Percentiles rank a stretch among this genome's conserved stretches.
Evolutionary conservation across 805 yeast genomes (phyloP).

Genomic region (Trichomonascus vanleenenianus): DNA sequence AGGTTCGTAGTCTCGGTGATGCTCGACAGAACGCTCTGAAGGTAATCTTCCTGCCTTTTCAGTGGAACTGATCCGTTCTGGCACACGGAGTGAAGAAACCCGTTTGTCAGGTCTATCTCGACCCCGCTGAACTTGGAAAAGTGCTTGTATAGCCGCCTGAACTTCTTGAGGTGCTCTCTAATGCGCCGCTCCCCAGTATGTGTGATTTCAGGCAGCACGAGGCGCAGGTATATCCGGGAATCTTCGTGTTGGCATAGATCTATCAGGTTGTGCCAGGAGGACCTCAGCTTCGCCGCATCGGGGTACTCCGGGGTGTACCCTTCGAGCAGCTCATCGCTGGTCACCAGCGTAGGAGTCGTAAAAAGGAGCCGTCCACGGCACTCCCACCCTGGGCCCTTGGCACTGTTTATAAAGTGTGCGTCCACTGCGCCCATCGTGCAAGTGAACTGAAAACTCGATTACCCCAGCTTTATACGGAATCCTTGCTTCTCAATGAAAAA

Average conservation of each 20-base stretch:
- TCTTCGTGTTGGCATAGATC: slow-evolving; percentile 1
- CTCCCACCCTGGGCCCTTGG: not conserved
- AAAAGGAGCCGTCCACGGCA: not conserved
- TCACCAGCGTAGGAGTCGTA: slow-evolving; percentile 1
- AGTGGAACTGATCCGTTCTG: not conserved
- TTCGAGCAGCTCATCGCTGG: slow-evolving; percentile 1
- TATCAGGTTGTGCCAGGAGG: slow-evolving; percentile 1
- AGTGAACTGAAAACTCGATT: no score
- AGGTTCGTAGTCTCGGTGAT: slow-evolving; percentile 1
- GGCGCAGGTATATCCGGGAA: not conserved
- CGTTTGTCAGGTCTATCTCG: slow-evolving; percentile 5
- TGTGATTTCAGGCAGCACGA: slow-evolving; percentile 5
- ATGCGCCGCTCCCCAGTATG: not conserved
- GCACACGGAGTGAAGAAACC: not conserved
- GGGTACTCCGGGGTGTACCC: not conserved
- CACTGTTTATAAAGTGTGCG: not conserved
- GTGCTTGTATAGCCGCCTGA: not conserved
- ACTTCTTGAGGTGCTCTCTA: not conserved
- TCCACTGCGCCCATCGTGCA: not conserved
- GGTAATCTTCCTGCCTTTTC: not conserved
- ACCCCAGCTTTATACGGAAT: no score
- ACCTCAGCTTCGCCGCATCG: not conserved
- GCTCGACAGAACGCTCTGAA: not conserved
- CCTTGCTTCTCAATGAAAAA: no score
- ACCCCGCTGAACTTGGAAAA: slow-evolving; percentile 4